Percentiles rank a stretch among this genome's conserved stretches.
Conservation (phyloP, 2,329 filamentous ascomycete species). For the Chaetomium sp. region DNA sequence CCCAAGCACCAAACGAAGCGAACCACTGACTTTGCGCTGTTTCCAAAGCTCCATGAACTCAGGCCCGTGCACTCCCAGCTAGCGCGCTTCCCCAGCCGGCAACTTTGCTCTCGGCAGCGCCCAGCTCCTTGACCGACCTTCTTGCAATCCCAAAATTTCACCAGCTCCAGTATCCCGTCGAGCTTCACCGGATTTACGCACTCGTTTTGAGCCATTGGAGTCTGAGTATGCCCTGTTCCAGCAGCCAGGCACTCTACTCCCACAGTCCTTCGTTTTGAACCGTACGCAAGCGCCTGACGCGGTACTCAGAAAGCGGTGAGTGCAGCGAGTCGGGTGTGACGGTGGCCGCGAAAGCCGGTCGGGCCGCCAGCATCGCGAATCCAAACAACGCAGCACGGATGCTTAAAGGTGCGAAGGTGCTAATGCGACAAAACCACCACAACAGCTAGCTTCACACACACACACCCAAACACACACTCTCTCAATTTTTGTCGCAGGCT, state of each 20-base stretch:
- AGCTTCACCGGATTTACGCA: constrained; percentile 13
- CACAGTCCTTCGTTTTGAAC: constrained; percentile 17
- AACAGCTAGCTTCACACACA: not conserved
- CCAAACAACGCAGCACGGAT: not conserved
- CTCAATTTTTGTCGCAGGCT: constrained; percentile 19
- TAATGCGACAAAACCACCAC: constrained; percentile 3
- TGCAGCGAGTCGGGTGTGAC: not conserved
- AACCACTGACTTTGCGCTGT: not conserved
- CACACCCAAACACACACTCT: constrained; percentile 10
- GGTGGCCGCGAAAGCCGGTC: constrained; percentile 15
- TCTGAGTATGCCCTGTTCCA: constrained; percentile 15
- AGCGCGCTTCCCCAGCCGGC: constrained; percentile 3
- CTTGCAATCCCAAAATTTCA: constrained; percentile 12
- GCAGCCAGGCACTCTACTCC: constrained; percentile 11
- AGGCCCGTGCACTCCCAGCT: constrained; percentile 14
- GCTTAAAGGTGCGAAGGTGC: constrained; percentile 1
- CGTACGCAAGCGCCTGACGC: constrained; percentile 7
- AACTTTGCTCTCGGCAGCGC: constrained; percentile 4
- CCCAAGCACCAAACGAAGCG: not conserved
- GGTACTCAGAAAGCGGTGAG: constrained; percentile 21
- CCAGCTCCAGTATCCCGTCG: constrained; percentile 14
- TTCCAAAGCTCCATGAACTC: not conserved
- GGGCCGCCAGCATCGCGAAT: constrained; percentile 18
- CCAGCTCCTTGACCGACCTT: constrained; percentile 3
- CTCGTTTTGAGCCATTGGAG: constrained; percentile 24